Base-by-base conservation (phyloP, 2,329 filamentous ascomycete species). In the Raffaelea deltoideospora region DNA sequence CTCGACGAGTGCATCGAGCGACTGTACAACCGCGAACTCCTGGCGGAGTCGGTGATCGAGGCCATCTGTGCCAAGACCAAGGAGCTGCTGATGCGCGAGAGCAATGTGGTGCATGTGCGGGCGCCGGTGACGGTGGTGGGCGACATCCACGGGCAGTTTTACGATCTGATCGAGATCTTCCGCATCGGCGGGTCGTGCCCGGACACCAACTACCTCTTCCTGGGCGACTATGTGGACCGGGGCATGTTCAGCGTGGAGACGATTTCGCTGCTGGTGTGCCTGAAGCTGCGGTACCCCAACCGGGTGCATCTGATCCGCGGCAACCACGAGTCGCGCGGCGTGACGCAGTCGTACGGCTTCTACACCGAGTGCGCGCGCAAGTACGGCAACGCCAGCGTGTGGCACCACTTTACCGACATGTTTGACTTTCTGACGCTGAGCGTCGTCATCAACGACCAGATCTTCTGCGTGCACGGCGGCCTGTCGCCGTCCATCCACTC, bases 381-480 rank as follows among this genome's bases (percentile, higher is more conserved):
- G 61, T 98, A 98, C 59, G 90, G 90, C 55, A 96, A 94, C 53
- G 86, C 90, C 45, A 95, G 90, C 50, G 90, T 98, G 18, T 98
- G 90, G 90, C 90, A 98, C 59, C 90, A 96, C 58, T 98, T 98
- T 55, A 98, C 90, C 46, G 90, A 98, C 62, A 96, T 98, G 87
- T 98, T 98, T 60, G 90, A 98, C 61, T 98, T 93, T 58, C 68
- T 98, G 45, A 96, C 88, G 8, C 66, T 98, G 39, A 93, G 84
- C 50, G 92, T 96, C 42, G 88, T 98, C 45, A 98, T 98, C 55
- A 93, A 96, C 56, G 82, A 98, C 58, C 84, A 96, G 57, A 98
- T 98, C 47, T 98, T 98, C 58, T 98, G 90, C 58, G 90, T 98
- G 7, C 90, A 98, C 57, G 90, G 90, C 55, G 79, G 83, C 18